Conservation (phyloP, 2,329 filamentous ascomycete genomes). For the Ophiocordyceps camponoti-leonardi region DNA sequence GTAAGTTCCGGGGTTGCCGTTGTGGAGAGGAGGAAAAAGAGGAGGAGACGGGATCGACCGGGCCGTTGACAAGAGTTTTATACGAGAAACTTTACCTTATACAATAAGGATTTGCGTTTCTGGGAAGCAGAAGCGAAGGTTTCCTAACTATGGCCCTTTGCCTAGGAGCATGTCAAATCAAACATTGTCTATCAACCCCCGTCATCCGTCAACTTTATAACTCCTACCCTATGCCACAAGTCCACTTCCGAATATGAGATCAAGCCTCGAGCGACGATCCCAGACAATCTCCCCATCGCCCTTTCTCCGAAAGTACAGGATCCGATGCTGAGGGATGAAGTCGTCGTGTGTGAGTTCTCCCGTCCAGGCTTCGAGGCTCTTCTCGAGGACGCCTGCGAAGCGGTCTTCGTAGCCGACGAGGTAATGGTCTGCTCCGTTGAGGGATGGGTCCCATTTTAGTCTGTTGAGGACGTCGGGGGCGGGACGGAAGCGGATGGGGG, state of each 20-base stretch:
- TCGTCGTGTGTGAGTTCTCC: constrained; percentile 45
- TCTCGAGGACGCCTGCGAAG: constrained; percentile 36
- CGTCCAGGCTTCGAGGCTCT: constrained; percentile 38
- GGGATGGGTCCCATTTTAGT: constrained; percentile 38
- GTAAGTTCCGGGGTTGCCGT: too few species aligned
- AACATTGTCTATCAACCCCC: too few species aligned
- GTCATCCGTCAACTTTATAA: too few species aligned
- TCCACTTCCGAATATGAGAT: constrained; percentile 39
- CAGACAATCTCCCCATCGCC: constrained; percentile 13
- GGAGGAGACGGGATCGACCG: too few species aligned
- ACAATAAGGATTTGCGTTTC: too few species aligned
- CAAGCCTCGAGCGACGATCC: constrained; percentile 35
- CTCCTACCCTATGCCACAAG: too few species aligned
- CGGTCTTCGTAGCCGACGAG: constrained; percentile 45
- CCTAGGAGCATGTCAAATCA: too few species aligned
- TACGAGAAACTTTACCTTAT: too few species aligned
- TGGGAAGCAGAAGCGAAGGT: too few species aligned
- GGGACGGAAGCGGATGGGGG: constrained; percentile 31
- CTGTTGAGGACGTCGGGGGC: constrained; percentile 41
- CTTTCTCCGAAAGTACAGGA: constrained; percentile 40
- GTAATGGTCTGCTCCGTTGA: constrained; percentile 34
- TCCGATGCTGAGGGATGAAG: constrained; percentile 48
- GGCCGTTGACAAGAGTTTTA: too few species aligned
- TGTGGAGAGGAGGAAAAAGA: too few species aligned
- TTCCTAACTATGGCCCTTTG: too few species aligned